These are phyloP conservation scores for Hanseniaspora clermontiae DNA, from an alignment of 805 yeast species.

Conservation along the genomic window DNA sequence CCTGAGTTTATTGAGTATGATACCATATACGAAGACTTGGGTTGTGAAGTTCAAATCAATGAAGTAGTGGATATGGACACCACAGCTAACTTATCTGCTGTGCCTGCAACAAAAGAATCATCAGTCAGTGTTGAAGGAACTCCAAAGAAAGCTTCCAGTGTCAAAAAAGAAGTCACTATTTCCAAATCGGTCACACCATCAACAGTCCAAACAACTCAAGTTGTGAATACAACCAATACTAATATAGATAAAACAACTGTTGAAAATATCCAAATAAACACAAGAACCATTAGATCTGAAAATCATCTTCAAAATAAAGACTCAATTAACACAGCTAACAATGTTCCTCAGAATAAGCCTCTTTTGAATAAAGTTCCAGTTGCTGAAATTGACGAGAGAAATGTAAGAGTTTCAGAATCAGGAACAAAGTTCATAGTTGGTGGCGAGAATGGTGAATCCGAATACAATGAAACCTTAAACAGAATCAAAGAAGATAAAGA, in stretches of 20 bases:
- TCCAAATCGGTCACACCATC: neutral
- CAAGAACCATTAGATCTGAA: neutral
- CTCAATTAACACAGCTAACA: neutral
- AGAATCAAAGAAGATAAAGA: slow-evolving; percentile 14
- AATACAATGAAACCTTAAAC: neutral
- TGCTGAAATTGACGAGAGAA: neutral
- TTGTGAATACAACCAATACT: neutral
- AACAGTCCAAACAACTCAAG: neutral
- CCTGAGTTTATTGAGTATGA: slow-evolving; percentile 90
- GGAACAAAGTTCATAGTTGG: neutral
- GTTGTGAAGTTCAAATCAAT: slow-evolving; percentile 36
- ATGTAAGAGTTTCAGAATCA: neutral
- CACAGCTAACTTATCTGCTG: slow-evolving; percentile 2
- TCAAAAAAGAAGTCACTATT: neutral
- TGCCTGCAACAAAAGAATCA: neutral
- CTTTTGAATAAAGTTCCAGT: neutral
- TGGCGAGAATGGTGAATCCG: neutral
- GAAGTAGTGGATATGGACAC: slow-evolving; percentile 30
- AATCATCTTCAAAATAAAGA: neutral
- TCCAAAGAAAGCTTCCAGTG: neutral
- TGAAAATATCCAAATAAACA: neutral
- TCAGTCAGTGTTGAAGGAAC: slow-evolving; percentile 7
- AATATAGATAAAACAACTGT: neutral
- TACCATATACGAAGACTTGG: slow-evolving; percentile 77
- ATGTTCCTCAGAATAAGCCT: neutral